Evolutionary conservation across 495 filamentous ascomycete genomes (phyloP), one percentile per base, ranked within the genome.

Genomic region (Penicillium angulare): DNA sequence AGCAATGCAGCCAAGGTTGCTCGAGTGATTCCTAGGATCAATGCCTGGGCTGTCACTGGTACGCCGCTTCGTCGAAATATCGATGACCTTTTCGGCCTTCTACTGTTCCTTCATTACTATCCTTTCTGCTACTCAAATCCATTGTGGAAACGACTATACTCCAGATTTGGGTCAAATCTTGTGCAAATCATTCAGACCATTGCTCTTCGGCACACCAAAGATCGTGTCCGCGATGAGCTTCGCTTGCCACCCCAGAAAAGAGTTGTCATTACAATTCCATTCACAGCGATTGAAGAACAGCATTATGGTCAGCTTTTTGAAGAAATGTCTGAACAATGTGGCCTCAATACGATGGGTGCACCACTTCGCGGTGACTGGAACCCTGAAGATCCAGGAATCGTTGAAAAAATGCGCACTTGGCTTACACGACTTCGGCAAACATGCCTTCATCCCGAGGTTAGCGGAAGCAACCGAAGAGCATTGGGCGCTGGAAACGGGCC

Each of bases 41-140:
- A 93, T 68, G 83, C 90, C 8, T 97, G 93, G 93, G 89, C 83
- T 21, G 83, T 98, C n/a, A 90, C 90, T 3, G 93, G 92, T 16
- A 98, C 93, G 0, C 93, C 93, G 1, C 75, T 96, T 18, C 82
- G 85, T 46, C 92, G 87, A 60, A 79, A 91, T 47, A 79, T 91
- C 7, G 81, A 85, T 26, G 83, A 82, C 44, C 55, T 80, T 3
- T 74, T 77, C 63, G 86, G 90, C 0, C 80, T 97, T 10, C 64
- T 98, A 1, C 70, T 84, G 1, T 98, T 98, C 47, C 79, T 98
- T 10, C 80, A 80, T 20, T 89, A 86, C 51, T 77, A 90, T 46
- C 92, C 92, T 0, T 91, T 86, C 42, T 79, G 81, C 71, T 47
- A 81, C 60, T 78, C 73, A 40, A 74, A 67, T 18, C 63, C 73